Evolutionary conservation across 768 basidiomycete genomes (phyloP), one percentile per base, ranked within the genome.

Genomic region (Naematelia aurantialba): DNA sequence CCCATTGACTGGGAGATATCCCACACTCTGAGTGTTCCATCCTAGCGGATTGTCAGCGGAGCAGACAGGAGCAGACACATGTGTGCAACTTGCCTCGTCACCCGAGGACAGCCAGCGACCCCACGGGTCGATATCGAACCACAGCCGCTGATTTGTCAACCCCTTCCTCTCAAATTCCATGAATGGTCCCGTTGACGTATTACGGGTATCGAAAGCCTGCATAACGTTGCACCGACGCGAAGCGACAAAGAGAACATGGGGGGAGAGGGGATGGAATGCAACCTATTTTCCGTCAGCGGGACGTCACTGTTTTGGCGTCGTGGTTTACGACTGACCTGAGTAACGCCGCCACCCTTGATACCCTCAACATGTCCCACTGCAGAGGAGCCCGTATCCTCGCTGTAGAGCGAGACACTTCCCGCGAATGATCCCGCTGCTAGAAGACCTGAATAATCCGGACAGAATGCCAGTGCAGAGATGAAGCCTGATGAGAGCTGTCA

Each of bases 381-480:
- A 10, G 78, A 78, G 8, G 80, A 80, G 0, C 81, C 80, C 1
- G 81, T 82, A 0, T 80, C 78, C 69, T 89, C 88, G 8, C 80
- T 44, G 64, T 81, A 81, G 1, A 80, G 56, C 1, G 71, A 69
- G 4, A 78, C 66, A 1, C 63, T 61, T 2, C 79, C 78, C 0
- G 80, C 69, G 11, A 90, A 83, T 4, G 84, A 87, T 0, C 91
- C 91, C 5, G 89, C 91, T 0, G 91, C 91, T 63, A 85, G 92
- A 13, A 86, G 78, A 42, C 85, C 85, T 0, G 79, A 78, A 30
- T 82, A 79, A 46, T 84, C 84, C 0, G 85, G 81, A 17, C 84
- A 85, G 74, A 96, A 91, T 0, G 89, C 84, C 3, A 98, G 78
- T 0, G 90, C 79, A 3, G 92, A 91, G 45, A 97, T 82, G 60